phyloP scores from a whole-genome alignment of 73 alveolate genomes.

The Paramecium biaurelia region DNA sequence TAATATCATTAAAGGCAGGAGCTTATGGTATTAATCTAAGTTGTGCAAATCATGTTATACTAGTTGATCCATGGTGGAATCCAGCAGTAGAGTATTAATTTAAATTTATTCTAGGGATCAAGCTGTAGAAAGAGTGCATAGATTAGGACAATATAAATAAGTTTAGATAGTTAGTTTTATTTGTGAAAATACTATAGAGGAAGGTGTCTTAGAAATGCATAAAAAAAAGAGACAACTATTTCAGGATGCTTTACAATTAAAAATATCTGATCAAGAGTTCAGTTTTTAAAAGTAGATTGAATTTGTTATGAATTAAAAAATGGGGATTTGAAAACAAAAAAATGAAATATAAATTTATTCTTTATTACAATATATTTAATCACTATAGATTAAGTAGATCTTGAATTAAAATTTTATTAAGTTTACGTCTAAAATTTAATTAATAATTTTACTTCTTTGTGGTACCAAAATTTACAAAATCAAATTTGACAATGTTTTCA shows the following conservation, averaged over 20 bases:
- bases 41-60: constrained; percentile 52
- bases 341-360: neutral
- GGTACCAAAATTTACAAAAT: constrained; percentile 25
- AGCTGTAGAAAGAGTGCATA: constrained; percentile 61
- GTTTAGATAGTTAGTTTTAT: constrained; percentile 40
- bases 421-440: neutral
- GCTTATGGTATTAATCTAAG: constrained; percentile 55
- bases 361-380: neutral
- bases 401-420: neutral
- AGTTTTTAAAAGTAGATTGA: neutral
- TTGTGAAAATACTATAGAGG: constrained; percentile 40
- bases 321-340: neutral
- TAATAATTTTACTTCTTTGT: neutral
- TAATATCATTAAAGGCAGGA: constrained; percentile 60
- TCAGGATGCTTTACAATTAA: constrained; percentile 40
- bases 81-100: constrained; percentile 56
- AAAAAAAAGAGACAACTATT: constrained; percentile 38
- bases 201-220: constrained; percentile 45
- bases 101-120: neutral
- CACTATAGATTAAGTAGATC: constrained; percentile 28
- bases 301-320: neutral
- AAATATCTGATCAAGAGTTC: neutral
- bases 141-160: constrained; percentile 51
- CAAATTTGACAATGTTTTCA: constrained; percentile 45
- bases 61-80: constrained; percentile 65